phyloP scores from a whole-genome alignment of 352 stramenopile genomes.

The Pythium phragmiticola region DNA sequence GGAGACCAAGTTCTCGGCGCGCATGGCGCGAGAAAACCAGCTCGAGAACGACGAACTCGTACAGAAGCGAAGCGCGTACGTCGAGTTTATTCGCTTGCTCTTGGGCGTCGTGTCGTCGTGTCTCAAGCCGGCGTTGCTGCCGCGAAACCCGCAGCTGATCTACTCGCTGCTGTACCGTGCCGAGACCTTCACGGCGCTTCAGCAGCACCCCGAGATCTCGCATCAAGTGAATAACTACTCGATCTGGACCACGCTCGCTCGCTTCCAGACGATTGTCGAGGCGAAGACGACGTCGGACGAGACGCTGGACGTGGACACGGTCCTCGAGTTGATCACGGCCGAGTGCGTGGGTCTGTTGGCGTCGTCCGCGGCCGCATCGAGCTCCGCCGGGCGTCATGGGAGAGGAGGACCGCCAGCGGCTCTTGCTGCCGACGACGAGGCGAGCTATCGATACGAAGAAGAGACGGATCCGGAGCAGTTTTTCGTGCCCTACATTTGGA shows the following conservation, averaged over 20 bases:
- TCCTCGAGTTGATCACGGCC: constrained; percentile 62
- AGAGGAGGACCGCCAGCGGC: too few species aligned
- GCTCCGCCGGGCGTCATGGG: too few species aligned
- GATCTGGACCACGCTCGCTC: constrained; percentile 62
- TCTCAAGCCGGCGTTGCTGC: constrained; percentile 61
- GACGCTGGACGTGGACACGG: constrained; percentile 61
- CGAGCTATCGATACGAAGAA: constrained; percentile 81
- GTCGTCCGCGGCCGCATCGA: constrained; percentile 29
- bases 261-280: constrained; percentile 62
- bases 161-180: constrained; percentile 79
- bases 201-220: constrained; percentile 58
- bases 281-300: constrained; percentile 53
- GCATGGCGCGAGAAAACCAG: constrained; percentile 43
- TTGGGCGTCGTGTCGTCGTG: constrained; percentile 66
- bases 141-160: constrained; percentile 84
- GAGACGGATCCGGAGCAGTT: constrained; percentile 69
- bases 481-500: constrained; percentile 81
- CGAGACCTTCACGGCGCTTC: constrained; percentile 52
- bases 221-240: constrained; percentile 59
- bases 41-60: constrained; percentile 44
- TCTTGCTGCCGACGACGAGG: constrained; percentile 33
- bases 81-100: constrained; percentile 74
- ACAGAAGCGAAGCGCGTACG: constrained; percentile 62
- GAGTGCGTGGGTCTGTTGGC: constrained; percentile 72
- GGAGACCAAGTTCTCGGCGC: constrained; percentile 51